These are phyloP conservation scores for Colletotrichum sp. DNA, from an alignment of 2,329 filamentous ascomycete species.

Conservation along the genomic window DNA sequence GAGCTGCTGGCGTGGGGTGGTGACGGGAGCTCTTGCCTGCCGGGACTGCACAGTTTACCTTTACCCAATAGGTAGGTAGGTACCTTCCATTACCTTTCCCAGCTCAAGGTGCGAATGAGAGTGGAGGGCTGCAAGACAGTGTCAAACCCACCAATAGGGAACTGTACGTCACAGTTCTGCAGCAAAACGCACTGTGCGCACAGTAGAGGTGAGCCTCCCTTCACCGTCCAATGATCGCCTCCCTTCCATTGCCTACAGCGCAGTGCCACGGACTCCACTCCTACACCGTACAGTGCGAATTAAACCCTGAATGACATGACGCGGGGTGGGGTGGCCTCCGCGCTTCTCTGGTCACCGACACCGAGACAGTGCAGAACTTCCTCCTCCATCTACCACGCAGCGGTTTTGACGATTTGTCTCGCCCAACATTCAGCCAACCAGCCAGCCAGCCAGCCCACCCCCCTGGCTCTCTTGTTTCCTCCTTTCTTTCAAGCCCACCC, in stretches of 20 bases:
- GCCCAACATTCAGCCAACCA: background rate
- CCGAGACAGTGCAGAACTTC: conserved; percentile 1
- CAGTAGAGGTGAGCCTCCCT: background rate
- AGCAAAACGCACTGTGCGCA: background rate
- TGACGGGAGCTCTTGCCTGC: background rate
- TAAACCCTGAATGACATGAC: background rate
- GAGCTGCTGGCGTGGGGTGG: background rate
- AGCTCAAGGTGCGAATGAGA: background rate
- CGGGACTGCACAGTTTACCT: background rate
- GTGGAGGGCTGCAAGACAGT: background rate
- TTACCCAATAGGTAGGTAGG: background rate
- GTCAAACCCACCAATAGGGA: background rate
- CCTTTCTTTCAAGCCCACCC: background rate
- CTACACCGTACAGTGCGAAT: conserved; percentile 13
- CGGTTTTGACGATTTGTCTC: background rate
- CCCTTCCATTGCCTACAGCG: background rate
- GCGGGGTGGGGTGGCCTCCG: background rate
- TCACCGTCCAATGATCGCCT: background rate
- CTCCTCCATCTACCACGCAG: background rate
- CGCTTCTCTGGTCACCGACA: background rate
- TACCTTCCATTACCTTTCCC: background rate
- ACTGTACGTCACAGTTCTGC: background rate
- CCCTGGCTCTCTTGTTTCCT: conserved; percentile 12
- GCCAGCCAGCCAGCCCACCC: background rate
- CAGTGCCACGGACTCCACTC: background rate